These are phyloP conservation scores for Leccinum griseonigrum DNA, from an alignment of 1,284 basidiomycete genomes.

Conservation along the genomic window DNA sequence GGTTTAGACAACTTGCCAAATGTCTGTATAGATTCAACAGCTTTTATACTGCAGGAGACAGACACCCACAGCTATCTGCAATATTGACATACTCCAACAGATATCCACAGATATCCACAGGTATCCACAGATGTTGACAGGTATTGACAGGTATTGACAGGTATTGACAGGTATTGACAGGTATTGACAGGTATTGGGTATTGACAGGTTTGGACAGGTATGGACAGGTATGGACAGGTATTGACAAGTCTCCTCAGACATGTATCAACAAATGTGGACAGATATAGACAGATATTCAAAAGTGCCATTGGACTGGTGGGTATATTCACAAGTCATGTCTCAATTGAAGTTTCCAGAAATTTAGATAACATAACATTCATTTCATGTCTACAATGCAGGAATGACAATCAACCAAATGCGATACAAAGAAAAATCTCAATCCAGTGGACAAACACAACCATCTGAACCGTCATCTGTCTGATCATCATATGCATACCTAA, in stretches of 20 bases:
- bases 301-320: no score
- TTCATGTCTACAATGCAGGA: not conserved
- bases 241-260: not conserved
- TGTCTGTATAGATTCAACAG: not conserved
- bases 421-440: not conserved
- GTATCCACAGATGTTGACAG: not conserved
- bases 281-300: not conserved
- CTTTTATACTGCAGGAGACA: not conserved
- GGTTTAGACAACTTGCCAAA: not conserved
- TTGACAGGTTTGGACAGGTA: not conserved
- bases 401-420: conserved; percentile 15
- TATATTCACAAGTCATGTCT: not conserved
- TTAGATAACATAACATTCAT: not conserved
- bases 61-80: not conserved
- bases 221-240: not conserved
- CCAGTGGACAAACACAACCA: not conserved
- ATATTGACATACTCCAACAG: not conserved
- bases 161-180: no score
- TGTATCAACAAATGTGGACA: not conserved
- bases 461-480: not conserved
- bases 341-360: not conserved
- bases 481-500: not conserved
- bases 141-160: no score
- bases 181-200: not conserved
- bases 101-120: not conserved